Evolutionary conservation across 2,329 filamentous ascomycete species (phyloP).

Genomic region (Trichoderma sp.): DNA sequence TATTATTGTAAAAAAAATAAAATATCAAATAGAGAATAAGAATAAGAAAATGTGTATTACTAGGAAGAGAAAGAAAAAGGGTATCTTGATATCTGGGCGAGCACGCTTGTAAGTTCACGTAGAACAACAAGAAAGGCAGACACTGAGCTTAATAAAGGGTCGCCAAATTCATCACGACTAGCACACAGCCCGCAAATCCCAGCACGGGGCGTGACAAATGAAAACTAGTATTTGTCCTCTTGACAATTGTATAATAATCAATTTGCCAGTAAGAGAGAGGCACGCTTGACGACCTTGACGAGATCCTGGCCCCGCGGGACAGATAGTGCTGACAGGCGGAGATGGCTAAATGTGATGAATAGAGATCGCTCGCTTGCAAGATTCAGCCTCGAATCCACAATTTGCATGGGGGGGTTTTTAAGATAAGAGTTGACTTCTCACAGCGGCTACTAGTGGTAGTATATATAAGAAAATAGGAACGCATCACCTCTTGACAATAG

Average conservation of each 20-base stretch:
- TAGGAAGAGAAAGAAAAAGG: background rate
- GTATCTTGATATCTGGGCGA: background rate
- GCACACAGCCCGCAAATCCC: background rate
- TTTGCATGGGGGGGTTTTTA: slow-evolving; percentile 6
- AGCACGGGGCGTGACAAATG: background rate
- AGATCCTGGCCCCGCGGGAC: slow-evolving; percentile 14
- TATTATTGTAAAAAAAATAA: too few species aligned
- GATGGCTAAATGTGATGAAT: slow-evolving; percentile 20
- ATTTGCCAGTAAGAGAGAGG: background rate
- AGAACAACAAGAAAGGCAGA: background rate
- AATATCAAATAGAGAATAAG: background rate
- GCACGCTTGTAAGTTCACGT: background rate
- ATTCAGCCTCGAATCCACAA: background rate
- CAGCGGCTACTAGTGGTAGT: slow-evolving; percentile 1
- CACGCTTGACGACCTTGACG: background rate
- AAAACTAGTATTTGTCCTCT: background rate
- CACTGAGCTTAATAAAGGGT: background rate
- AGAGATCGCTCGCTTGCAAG: slow-evolving; percentile 13
- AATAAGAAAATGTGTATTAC: background rate
- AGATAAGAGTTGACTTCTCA: background rate
- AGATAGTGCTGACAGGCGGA: slow-evolving; percentile 26
- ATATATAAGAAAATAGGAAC: background rate
- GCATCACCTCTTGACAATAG: background rate
- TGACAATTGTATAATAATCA: background rate
- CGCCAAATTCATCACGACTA: background rate